Conservation (phyloP, 208 protist genomes). For the Naegleria lovaniensis region DNA sequence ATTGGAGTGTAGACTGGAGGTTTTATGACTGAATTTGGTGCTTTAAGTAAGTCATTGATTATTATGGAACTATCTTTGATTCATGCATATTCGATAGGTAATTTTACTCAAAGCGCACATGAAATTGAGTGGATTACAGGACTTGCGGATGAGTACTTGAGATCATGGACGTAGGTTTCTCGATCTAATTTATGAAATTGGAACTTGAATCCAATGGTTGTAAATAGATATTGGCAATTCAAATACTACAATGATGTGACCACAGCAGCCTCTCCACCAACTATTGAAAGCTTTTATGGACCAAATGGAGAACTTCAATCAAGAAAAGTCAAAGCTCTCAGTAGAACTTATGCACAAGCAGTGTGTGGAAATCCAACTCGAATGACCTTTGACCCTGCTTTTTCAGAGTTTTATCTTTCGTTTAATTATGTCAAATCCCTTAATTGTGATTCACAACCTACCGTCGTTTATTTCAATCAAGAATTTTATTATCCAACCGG, state of each 20-base stretch:
- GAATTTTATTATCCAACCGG: background rate
- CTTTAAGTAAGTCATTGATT: background rate
- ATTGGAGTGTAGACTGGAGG: background rate
- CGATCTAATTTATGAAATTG: background rate
- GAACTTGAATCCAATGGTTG: background rate
- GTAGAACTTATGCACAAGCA: background rate
- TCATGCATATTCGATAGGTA: background rate
- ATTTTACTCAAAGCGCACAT: background rate
- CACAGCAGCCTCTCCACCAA: background rate
- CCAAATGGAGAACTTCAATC: background rate
- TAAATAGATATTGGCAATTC: conserved; percentile 10
- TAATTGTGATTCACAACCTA: background rate
- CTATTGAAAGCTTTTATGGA: conserved; percentile 13
- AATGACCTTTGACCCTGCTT: background rate
- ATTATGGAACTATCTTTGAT: no score
- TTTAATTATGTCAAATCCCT: background rate
- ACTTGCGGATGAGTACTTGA: background rate
- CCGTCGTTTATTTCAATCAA: background rate
- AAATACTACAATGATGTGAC: conserved; percentile 11
- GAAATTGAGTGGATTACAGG: background rate
- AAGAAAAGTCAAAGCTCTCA: background rate
- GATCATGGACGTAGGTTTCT: background rate
- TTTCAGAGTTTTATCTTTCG: background rate
- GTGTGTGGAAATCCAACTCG: background rate
- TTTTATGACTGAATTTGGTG: background rate